Conservation (phyloP, 2,329 filamentous ascomycete genomes). For the Corniculantispora saksenae region DNA sequence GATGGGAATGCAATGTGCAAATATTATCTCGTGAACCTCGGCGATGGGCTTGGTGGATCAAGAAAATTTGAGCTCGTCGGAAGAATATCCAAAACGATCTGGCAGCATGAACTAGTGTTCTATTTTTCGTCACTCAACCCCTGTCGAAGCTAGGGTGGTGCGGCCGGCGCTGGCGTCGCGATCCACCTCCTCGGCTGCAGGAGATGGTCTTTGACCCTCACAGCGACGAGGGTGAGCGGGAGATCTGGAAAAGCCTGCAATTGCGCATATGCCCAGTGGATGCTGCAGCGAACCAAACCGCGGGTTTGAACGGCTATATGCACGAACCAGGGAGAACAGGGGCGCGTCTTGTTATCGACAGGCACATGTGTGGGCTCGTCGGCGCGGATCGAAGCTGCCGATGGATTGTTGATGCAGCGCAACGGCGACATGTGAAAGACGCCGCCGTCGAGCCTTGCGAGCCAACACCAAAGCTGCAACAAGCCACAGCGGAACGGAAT, state of each 20-base stretch:
- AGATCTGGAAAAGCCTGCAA: conserved; percentile 9
- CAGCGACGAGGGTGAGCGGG: background rate
- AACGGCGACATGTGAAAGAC: conserved; percentile 5
- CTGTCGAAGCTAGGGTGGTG: conserved; percentile 1
- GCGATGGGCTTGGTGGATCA: conserved; percentile 12
- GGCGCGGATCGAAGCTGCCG: background rate
- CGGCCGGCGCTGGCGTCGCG: conserved; percentile 1
- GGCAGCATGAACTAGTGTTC: conserved; percentile 13
- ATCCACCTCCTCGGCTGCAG: conserved; percentile 15
- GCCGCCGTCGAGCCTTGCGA: background rate
- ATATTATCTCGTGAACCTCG: conserved; percentile 14
- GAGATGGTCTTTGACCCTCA: background rate
- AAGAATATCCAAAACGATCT: conserved; percentile 18
- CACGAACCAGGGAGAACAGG: background rate
- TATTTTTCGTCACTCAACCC: conserved; percentile 9
- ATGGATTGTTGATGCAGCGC: background rate
- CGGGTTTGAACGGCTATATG: conserved; percentile 3
- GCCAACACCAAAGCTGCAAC: background rate
- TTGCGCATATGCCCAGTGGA: background rate
- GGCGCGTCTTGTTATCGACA: background rate
- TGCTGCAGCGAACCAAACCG: background rate
- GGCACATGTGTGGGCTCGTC: conserved; percentile 6
- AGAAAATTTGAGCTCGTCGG: conserved; percentile 11
- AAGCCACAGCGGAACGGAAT: background rate
- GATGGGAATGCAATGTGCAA: background rate